A percentile compares a stretch with the other conserved stretches of the same genome.
These are phyloP conservation scores for Schizothecium vesticola DNA, from an alignment of 495 filamentous ascomycete species.

Conservation along the genomic window DNA sequence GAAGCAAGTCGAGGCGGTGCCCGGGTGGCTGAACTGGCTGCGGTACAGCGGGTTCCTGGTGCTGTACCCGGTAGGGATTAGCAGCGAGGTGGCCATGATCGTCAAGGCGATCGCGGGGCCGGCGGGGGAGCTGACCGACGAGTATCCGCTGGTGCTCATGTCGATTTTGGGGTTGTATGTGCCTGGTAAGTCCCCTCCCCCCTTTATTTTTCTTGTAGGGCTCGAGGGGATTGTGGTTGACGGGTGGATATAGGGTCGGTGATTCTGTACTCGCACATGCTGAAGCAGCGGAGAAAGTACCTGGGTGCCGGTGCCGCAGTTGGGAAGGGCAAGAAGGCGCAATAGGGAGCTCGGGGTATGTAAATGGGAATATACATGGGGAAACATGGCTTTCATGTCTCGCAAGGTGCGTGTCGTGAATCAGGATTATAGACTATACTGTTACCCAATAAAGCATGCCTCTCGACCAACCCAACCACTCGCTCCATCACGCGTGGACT, in stretches of 20 bases:
- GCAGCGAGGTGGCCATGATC: constrained; percentile 76
- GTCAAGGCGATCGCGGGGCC: constrained; percentile 59
- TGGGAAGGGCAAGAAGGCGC: constrained; percentile 28
- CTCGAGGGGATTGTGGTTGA: background rate
- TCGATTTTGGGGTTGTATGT: constrained; percentile 66
- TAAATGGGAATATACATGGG: background rate
- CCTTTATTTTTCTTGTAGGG: background rate
- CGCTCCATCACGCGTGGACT: constrained; percentile 7
- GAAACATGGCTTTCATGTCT: background rate
- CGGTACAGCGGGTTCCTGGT: constrained; percentile 91
- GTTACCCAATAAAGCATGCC: background rate
- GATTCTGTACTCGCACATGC: constrained; percentile 90
- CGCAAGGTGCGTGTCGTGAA: background rate
- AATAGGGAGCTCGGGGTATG: constrained; percentile 9
- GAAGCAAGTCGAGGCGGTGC: constrained; percentile 53
- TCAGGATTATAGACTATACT: background rate
- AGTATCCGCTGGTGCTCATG: constrained; percentile 55
- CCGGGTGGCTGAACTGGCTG: constrained; percentile 69
- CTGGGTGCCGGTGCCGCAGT: constrained; percentile 44
- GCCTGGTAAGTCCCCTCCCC: constrained; percentile 56
- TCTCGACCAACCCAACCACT: background rate
- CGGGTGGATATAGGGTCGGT: constrained; percentile 60
- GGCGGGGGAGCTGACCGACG: constrained; percentile 41
- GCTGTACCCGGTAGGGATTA: constrained; percentile 86
- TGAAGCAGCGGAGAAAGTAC: constrained; percentile 73